Evolutionary conservation across 2,329 filamentous ascomycete genomes (phyloP), one percentile per base, ranked within the genome.

Genomic region (Magnaporthiopsis rhizophila): DNA sequence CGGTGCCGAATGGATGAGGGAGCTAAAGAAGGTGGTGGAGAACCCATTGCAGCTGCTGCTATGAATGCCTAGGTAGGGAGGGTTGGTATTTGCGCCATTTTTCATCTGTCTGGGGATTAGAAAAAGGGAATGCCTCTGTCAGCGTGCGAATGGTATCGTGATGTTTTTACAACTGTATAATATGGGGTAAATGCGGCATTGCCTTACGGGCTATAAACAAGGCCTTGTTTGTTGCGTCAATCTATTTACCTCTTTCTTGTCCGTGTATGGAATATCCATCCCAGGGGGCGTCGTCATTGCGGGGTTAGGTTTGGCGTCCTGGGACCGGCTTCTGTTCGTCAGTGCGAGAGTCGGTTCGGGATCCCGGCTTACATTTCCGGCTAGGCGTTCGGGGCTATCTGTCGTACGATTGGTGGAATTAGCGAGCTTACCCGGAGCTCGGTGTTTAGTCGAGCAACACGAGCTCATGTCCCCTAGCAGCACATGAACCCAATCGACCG

Each of bases 11-110:
- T 99, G 94, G 88, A 92, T 99, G 79, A 88, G 86, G 78, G 95
- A 96, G 83, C 83, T 99, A 78, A 99, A 99, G 90, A 94, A 93
- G 86, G 91, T 92, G 63, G 83, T 99, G 66, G 95, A 99, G 88
- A 97, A 97, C 85, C 95, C 95, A 70, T 85, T 99, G 71, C 91
- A 96, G 82, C 85, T 99, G 71, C 83, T 99, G 77, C 85, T 99
- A 79, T 99, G 59, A 18, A 45, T 21, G 3, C 36, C 36, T 38
- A 32, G 24, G 26, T 7, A n/a, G 24, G 26, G 45, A 24, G 30
- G 30, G 30, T 30, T 30, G 3, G 30, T 30, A 28, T 45, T 30
- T n/a, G n/a, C 34, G 28, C 58, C 58, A 30, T 60, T 60, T 32
- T 53, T 53, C 45, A 21, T n/a, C 45, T n/a, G 57, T 58, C 57